Conservation (phyloP, 169 alveolate genomes). For the Cryptosporidium tyzzeri region DNA sequence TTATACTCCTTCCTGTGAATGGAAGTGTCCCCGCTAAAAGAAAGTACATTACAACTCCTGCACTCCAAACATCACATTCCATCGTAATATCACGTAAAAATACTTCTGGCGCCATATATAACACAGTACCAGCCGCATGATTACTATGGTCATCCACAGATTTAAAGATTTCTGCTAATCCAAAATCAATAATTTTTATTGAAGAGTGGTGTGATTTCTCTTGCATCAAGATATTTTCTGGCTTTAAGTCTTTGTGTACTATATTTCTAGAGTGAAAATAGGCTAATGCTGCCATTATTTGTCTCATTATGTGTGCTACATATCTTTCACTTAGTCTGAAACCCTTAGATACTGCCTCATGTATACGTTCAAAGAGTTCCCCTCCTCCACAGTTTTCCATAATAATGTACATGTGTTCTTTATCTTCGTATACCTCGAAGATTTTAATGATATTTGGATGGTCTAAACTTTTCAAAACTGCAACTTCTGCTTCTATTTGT, state of each 20-base stretch:
- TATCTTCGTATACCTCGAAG: conserved; percentile 92
- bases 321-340: conserved; percentile 88
- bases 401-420: conserved; percentile 89
- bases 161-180: conserved; percentile 90
- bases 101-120: conserved; percentile 94
- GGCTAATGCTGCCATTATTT: conserved; percentile 92
- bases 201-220: conserved; percentile 88
- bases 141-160: conserved; percentile 87
- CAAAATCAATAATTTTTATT: conserved; percentile 95
- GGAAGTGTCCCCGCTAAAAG: conserved; percentile 91
- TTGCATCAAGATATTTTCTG: conserved; percentile 94
- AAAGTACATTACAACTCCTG: conserved; percentile 91
- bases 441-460: conserved; percentile 92
- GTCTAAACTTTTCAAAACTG: conserved; percentile 86
- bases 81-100: conserved; percentile 82
- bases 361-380: conserved; percentile 95
- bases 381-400: conserved; percentile 95
- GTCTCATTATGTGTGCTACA: conserved; percentile 92
- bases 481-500: conserved; percentile 80
- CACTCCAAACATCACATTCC: conserved; percentile 92
- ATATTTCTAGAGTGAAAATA: conserved; percentile 93
- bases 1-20: conserved; percentile 84
- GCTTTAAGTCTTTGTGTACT: conserved; percentile 96
- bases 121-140: conserved; percentile 93
- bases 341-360: conserved; percentile 81